Evolutionary conservation across 179 eudicot species (phyloP).

Genomic region (Actinidia polygama): DNA sequence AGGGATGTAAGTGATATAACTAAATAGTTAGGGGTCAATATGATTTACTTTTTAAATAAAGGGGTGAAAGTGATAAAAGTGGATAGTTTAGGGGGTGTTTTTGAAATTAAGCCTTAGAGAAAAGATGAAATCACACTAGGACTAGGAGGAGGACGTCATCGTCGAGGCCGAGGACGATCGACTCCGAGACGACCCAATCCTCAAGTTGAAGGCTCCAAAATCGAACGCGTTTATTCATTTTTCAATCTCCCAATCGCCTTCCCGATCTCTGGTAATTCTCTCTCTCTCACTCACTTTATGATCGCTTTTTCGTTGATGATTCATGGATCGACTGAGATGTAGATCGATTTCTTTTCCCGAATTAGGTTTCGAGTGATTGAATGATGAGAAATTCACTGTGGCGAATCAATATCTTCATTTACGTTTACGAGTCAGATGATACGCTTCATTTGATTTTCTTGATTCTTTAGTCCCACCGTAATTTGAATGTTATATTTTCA

Average conservation of each 20-base stretch:
- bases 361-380: not conserved
- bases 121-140: too few species aligned
- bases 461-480: not conserved
- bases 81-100: too few species aligned
- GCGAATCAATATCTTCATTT: too few species aligned
- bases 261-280: conserved; percentile 2
- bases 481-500: not conserved
- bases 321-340: not conserved
- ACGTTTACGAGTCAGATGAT: not conserved
- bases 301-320: not conserved
- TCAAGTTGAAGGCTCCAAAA: not conserved
- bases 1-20: too few species aligned
- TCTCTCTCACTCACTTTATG: not conserved
- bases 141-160: not conserved
- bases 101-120: too few species aligned
- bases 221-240: not conserved
- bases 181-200: not conserved
- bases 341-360: not conserved
- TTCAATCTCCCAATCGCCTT: not conserved
- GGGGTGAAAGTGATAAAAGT: too few species aligned
- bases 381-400: not conserved
- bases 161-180: not conserved
- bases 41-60: too few species aligned
- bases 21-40: too few species aligned
- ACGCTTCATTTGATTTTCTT: not conserved